phyloP scores from a whole-genome alignment of 345 rosid species.

The Aegle marmelos region DNA sequence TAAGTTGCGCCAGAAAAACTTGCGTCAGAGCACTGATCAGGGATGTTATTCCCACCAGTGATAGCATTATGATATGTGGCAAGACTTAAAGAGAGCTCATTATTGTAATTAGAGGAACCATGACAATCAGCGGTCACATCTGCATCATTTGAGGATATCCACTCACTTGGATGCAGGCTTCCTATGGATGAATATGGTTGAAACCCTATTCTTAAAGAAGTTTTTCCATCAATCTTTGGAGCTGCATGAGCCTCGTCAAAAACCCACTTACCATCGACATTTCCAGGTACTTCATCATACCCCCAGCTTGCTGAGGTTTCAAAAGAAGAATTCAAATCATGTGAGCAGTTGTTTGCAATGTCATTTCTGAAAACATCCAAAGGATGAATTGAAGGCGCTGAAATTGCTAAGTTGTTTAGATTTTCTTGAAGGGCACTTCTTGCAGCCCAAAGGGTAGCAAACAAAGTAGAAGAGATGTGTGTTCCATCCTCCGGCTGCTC shows the following conservation, averaged over 20 bases:
- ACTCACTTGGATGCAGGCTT: constrained; percentile 36
- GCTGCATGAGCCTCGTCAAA: constrained; percentile 32
- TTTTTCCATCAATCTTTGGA: constrained; percentile 31
- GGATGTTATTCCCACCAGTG: constrained; percentile 24
- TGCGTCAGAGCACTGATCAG: constrained; percentile 62
- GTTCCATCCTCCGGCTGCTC: constrained; percentile 36
- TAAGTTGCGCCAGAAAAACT: constrained; percentile 29
- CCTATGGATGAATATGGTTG: constrained; percentile 37
- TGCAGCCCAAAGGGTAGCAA: constrained; percentile 30
- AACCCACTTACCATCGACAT: constrained; percentile 28
- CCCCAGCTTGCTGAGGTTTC: constrained; percentile 25
- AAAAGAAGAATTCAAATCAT: constrained; percentile 30
- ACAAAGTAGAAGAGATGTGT: constrained; percentile 29
- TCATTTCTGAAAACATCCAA: constrained; percentile 29
- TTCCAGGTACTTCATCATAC: constrained; percentile 33
- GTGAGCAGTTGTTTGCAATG: constrained; percentile 25
- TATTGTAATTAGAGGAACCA: constrained; percentile 31
- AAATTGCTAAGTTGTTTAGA: constrained; percentile 16
- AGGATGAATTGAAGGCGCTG: constrained; percentile 30
- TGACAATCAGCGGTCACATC: constrained; percentile 26
- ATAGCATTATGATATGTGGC: constrained; percentile 47
- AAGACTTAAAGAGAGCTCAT: constrained; percentile 80
- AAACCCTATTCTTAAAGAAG: constrained; percentile 35
- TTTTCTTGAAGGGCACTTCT: constrained; percentile 42
- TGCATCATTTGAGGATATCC: constrained; percentile 39